These are phyloP conservation scores for Talaromyces sp. DNA, from an alignment of 2,329 filamentous ascomycete genomes.

Conservation along the genomic window DNA sequence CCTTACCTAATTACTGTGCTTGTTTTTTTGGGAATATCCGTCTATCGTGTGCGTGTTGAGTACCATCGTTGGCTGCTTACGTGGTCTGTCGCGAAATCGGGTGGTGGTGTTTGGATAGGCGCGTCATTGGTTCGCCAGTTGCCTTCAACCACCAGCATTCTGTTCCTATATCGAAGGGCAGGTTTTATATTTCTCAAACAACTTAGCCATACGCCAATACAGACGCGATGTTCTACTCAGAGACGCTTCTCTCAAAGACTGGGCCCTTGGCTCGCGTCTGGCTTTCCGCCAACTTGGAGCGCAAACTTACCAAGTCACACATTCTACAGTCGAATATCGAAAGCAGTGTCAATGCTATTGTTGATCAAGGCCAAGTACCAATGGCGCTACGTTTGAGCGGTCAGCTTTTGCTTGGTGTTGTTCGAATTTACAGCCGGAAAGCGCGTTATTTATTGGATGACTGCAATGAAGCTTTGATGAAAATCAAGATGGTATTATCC, in stretches of 20 bases:
- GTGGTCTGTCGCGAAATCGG: constrained; percentile 14
- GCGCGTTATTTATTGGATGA: constrained; percentile 94
- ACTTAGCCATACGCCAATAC: constrained; percentile 27
- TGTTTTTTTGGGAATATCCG: not conserved
- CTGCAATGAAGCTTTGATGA: constrained; percentile 94
- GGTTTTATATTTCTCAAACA: constrained; percentile 20
- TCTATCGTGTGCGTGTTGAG: not conserved
- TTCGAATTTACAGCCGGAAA: constrained; percentile 96
- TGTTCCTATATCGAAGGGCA: not conserved
- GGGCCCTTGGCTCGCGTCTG: constrained; percentile 96
- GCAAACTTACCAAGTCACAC: constrained; percentile 95
- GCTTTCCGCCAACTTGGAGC: constrained; percentile 96
- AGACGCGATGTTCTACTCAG: constrained; percentile 85
- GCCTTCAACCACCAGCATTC: constrained; percentile 9
- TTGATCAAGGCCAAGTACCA: constrained; percentile 85
- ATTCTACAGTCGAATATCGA: constrained; percentile 93
- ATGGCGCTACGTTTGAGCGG: constrained; percentile 92
- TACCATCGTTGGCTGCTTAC: not conserved
- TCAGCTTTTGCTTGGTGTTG: constrained; percentile 90
- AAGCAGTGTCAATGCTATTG: constrained; percentile 91
- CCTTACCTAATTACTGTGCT: not conserved
- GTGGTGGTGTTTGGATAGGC: constrained; percentile 18
- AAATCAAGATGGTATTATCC: constrained; percentile 86
- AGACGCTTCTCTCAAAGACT: constrained; percentile 92
- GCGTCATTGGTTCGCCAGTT: constrained; percentile 14